Conservation (phyloP, 805 yeast species). For the Candida ulmi region DNA sequence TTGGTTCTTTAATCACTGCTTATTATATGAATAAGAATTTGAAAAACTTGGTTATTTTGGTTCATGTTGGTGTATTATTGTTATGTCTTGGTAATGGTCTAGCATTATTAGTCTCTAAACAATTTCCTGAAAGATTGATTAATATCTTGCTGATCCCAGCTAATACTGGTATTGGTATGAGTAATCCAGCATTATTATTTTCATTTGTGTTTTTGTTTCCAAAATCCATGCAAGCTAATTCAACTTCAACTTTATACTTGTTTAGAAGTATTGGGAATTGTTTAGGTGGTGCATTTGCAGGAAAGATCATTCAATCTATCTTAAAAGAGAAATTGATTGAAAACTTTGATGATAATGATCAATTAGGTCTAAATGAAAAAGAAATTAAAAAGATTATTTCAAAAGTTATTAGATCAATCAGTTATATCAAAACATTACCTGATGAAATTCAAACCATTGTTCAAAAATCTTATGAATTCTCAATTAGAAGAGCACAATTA, state of each 20-base stretch:
- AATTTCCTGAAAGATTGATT: slow-evolving; percentile 26
- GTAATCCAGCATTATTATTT: slow-evolving; percentile 56
- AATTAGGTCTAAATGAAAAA: slow-evolving; percentile 1
- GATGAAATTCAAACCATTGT: slow-evolving; percentile 7
- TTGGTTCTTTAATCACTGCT: slow-evolving; percentile 37
- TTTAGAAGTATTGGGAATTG: slow-evolving; percentile 62
- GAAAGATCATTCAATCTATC: slow-evolving; percentile 9
- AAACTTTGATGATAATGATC: slow-evolving; percentile 6
- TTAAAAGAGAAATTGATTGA: slow-evolving; percentile 4
- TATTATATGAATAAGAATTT: slow-evolving; percentile 28
- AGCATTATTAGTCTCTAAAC: slow-evolving; percentile 35
- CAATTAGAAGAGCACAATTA: slow-evolving; percentile 13
- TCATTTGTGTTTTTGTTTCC: slow-evolving; percentile 70
- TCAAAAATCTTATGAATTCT: slow-evolving; percentile 6
- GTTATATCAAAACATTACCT: slow-evolving; percentile 12
- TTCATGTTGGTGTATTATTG: slow-evolving; percentile 28
- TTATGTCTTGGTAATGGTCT: slow-evolving; percentile 32
- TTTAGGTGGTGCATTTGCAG: slow-evolving; percentile 46
- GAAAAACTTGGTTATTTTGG: slow-evolving; percentile 23
- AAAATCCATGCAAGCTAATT: slow-evolving; percentile 51
- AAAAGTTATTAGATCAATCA: slow-evolving; percentile 11
- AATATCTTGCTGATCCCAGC: slow-evolving; percentile 36
- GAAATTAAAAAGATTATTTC: slow-evolving; percentile 7
- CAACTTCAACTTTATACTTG: slow-evolving; percentile 59
- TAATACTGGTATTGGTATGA: slow-evolving; percentile 48